phyloP scores from a whole-genome alignment of 2,329 filamentous ascomycete species.

The Chaetomium globosum region DNA sequence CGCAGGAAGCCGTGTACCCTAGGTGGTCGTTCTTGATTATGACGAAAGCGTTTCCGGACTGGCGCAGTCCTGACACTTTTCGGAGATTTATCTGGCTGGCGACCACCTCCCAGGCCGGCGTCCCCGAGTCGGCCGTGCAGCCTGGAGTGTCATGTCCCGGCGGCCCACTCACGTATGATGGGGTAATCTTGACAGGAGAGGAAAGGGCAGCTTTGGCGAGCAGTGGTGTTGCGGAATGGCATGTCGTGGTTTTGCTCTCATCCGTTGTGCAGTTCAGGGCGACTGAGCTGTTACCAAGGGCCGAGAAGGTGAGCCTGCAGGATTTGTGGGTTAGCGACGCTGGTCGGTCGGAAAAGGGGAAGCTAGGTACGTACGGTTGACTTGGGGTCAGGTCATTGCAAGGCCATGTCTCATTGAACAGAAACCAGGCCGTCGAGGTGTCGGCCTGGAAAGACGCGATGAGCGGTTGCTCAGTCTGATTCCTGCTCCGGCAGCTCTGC shows the following conservation, averaged over 20 bases:
- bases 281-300: constrained; percentile 32
- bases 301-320: constrained; percentile 32
- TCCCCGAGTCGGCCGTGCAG: constrained; percentile 30
- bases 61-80: constrained; percentile 8
- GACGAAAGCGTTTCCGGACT: constrained; percentile 26
- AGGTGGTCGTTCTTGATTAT: constrained; percentile 23
- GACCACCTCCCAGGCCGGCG: constrained; percentile 32
- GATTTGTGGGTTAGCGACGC: neutral
- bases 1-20: constrained; percentile 25
- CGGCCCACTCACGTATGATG: constrained; percentile 34
- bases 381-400: constrained; percentile 33
- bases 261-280: constrained; percentile 20
- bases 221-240: constrained; percentile 22
- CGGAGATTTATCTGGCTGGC: constrained; percentile 30
- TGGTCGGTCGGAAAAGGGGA: neutral
- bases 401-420: constrained; percentile 35
- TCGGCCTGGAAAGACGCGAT: constrained; percentile 19
- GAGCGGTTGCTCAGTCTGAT: neutral
- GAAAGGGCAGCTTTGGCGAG: constrained; percentile 33
- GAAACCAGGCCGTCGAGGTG: constrained; percentile 21
- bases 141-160: constrained; percentile 32
- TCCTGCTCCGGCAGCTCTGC: constrained; percentile 18
- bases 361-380: constrained; percentile 25
- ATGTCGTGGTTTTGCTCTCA: constrained; percentile 14
- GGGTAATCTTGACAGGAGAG: constrained; percentile 34